phyloP scores from a whole-genome alignment of 1,139 yeast species.

The Geotrichum aggregatum region DNA sequence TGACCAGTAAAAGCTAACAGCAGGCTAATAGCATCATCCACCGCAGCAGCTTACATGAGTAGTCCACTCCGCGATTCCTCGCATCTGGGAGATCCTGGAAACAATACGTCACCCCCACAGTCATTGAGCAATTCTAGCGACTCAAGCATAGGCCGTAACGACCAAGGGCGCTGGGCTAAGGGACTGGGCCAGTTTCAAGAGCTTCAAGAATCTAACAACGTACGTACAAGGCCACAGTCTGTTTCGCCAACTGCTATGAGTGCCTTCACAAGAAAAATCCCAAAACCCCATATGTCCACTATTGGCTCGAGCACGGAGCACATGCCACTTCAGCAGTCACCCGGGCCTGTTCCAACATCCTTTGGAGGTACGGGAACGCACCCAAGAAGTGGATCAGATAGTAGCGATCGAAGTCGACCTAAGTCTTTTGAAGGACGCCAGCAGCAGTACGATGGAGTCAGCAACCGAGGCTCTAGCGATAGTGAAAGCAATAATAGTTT shows the following conservation, averaged over 20 bases:
- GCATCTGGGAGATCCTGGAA: constrained; percentile 24
- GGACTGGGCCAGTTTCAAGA: constrained; percentile 18
- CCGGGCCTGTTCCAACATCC: neutral
- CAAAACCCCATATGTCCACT: neutral
- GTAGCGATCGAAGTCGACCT: neutral
- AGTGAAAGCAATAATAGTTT: constrained; percentile 43
- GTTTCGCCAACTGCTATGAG: constrained; percentile 9
- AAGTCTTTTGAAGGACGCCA: neutral
- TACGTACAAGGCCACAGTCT: neutral
- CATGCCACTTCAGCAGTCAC: constrained; percentile 7
- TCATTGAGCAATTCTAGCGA: constrained; percentile 20
- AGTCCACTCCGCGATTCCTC: constrained; percentile 36
- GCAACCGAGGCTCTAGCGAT: constrained; percentile 51
- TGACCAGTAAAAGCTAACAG: neutral
- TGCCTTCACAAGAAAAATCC: neutral
- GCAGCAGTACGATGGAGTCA: neutral
- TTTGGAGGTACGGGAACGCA: constrained; percentile 11
- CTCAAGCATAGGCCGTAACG: neutral
- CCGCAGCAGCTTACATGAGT: constrained; percentile 29
- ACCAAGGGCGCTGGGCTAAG: constrained; percentile 8
- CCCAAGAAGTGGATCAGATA: neutral
- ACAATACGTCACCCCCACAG: constrained; percentile 27
- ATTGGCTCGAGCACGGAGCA: neutral
- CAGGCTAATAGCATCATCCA: neutral
- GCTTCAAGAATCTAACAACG: neutral